Base-by-base conservation (phyloP, 495 filamentous ascomycete genomes). In the Saxispiralis lemnorum region DNA sequence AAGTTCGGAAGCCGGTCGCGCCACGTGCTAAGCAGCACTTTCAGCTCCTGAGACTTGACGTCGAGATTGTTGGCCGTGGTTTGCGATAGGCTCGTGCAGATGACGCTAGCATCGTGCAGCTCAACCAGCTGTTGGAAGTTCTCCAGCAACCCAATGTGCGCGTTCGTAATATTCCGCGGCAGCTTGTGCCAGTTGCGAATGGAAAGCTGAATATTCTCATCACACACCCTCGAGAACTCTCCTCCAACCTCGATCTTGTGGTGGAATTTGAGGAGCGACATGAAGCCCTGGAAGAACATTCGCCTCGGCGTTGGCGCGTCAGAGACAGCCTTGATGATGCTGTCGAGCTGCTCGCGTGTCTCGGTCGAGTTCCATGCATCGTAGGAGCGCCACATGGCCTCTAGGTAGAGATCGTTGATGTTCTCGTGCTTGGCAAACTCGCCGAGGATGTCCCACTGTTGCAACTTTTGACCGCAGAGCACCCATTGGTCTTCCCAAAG, bases 401-500 rank as follows among this genome's bases (percentile, higher is more conserved):
- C 92, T 14, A 99, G 64, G 16, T 93, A 73, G n/a, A 99, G 74
- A 54, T 99, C 92, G 57, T 95, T 94, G 60, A 92, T 78, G 52
- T 96, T 99, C 54, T 99, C 92, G 46, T 96, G 88, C 60, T 96
- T 96, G n/a, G 92, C 87, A 49, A 93, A 96, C 49, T 99, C 92
- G 42, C 78, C 81, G 20, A 99, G 62, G 43, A 99, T 81, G 43
- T 99, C 92, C 92, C 92, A 99, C 51, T 96, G 92, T 57, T 99
- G 92, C 31, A 99, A 71, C 65, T 96, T 99, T 62, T 96, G 83
- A 2, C 88, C 89, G 56, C 92, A 96, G 33, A 92, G 70, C 30
- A 96, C 73, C 92, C 92, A 99, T 51, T 99, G 92, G 59, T 99
- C 92, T 62, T 99, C 92, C 92, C 92, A 99, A 1, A 99, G 70